Percentiles rank a stretch among this genome's conserved stretches.
phyloP scores from a whole-genome alignment of 192 early-diverging fungal species.

The Funneliformis mosseae region DNA sequence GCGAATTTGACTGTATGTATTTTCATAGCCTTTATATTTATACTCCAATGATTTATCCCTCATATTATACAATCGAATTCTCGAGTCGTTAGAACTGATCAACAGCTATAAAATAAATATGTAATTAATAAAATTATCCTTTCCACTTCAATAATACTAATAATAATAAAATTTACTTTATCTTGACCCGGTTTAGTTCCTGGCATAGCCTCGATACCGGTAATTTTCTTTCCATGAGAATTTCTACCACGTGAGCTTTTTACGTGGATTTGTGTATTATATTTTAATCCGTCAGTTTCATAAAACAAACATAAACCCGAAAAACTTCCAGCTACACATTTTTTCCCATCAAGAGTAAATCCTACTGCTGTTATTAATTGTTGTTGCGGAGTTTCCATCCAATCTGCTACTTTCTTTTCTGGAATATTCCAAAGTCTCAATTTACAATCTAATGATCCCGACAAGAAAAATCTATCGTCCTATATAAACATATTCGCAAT shows the following conservation, averaged over 20 bases:
- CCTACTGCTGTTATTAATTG: slow-evolving; percentile 78
- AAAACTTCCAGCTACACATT: slow-evolving; percentile 76
- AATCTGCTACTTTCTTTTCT: slow-evolving; percentile 73
- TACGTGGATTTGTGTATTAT: slow-evolving; percentile 83
- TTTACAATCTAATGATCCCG: slow-evolving; percentile 78
- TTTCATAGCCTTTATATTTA: slow-evolving; percentile 82
- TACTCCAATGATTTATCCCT: slow-evolving; percentile 73
- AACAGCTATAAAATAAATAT: slow-evolving; percentile 42
- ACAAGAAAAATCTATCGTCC: slow-evolving; percentile 81
- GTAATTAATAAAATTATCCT: background rate
- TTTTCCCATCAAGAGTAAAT: slow-evolving; percentile 72
- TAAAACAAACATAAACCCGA: slow-evolving; percentile 83
- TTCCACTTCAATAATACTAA: background rate
- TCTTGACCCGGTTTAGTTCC: slow-evolving; percentile 60
- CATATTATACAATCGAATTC: slow-evolving; percentile 77
- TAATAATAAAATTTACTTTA: slow-evolving; percentile 33
- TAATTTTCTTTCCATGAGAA: slow-evolving; percentile 75
- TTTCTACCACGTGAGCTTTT: slow-evolving; percentile 58
- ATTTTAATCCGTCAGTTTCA: slow-evolving; percentile 73
- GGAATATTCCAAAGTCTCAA: slow-evolving; percentile 83
- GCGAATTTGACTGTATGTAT: slow-evolving; percentile 68
- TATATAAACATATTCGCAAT: slow-evolving; percentile 16
- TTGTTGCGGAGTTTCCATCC: slow-evolving; percentile 71
- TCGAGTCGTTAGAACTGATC: slow-evolving; percentile 82
- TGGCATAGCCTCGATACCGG: slow-evolving; percentile 74